Conservation (phyloP, 1,139 yeast genomes). For the Debaryomyces sp. region DNA sequence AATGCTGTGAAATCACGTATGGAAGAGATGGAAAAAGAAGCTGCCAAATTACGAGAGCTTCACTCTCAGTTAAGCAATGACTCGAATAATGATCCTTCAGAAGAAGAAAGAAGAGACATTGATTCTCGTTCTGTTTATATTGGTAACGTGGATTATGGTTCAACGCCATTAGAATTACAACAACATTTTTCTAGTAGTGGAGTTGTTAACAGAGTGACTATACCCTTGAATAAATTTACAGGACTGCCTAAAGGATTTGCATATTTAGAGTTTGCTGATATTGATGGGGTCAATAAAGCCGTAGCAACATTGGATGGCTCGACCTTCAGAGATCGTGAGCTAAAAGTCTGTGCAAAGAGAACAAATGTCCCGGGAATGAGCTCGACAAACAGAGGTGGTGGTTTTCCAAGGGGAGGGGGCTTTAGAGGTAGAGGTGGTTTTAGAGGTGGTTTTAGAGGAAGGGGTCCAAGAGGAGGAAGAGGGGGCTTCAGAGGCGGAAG, state of each 20-base stretch:
- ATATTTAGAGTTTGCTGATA: constrained; percentile 75
- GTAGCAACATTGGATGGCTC: constrained; percentile 64
- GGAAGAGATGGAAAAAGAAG: constrained; percentile 34
- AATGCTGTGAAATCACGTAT: constrained; percentile 15
- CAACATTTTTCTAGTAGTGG: constrained; percentile 78
- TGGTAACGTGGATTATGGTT: constrained; percentile 81
- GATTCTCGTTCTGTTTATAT: constrained; percentile 85
- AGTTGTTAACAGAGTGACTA: constrained; percentile 79
- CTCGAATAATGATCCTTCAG: constrained; percentile 18
- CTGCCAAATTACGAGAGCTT: constrained; percentile 29
- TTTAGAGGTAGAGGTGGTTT: constrained; percentile 25
- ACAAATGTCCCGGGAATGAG: constrained; percentile 76
- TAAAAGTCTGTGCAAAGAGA: constrained; percentile 75
- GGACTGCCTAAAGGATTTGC: constrained; percentile 89
- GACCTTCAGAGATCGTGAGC: constrained; percentile 64
- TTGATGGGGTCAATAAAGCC: constrained; percentile 64
- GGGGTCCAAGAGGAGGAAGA: constrained; percentile 31
- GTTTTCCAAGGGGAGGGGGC: constrained; percentile 24
- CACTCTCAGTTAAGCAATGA: constrained; percentile 23
- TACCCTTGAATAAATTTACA: constrained; percentile 67
- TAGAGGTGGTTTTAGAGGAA: constrained; percentile 24
- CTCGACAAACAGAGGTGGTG: constrained; percentile 48
- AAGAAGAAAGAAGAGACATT: constrained; percentile 42
- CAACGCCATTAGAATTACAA: constrained; percentile 82
- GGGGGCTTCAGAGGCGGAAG: constrained; percentile 26